Percentiles rank a stretch among this genome's conserved stretches.
Evolutionary conservation across 208 protist genomes (phyloP).

Genomic region (Crithidia thermophila): DNA sequence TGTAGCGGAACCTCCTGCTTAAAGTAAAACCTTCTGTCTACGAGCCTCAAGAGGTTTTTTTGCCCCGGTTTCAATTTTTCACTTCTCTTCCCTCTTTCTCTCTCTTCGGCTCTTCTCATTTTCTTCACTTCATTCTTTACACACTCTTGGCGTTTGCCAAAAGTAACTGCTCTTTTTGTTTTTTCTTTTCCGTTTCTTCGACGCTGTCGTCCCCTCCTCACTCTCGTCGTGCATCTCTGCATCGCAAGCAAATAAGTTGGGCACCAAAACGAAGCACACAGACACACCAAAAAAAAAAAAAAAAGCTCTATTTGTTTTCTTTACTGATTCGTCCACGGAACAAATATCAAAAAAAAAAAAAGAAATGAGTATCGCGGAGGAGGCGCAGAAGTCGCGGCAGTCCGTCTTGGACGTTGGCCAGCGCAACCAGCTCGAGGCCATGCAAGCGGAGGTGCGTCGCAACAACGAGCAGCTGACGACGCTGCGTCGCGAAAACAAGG

Average conservation of each 20-base stretch:
- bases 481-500: slow-evolving; percentile 90
- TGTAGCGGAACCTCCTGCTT: too few relatives aligned
- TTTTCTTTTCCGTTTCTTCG: not conserved
- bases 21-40: too few relatives aligned
- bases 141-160: too few relatives aligned
- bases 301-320: too few relatives aligned
- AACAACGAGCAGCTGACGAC: slow-evolving; percentile 88
- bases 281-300: too few relatives aligned
- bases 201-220: not conserved
- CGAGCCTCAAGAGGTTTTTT: too few relatives aligned
- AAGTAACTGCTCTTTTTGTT: not conserved
- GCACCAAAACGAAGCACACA: not conserved
- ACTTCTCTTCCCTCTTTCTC: not conserved
- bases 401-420: slow-evolving; percentile 87
- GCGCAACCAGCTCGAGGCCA: slow-evolving; percentile 83
- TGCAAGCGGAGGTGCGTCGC: slow-evolving; percentile 76
- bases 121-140: not conserved
- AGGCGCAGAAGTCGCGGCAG: slow-evolving; percentile 56
- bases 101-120: not conserved
- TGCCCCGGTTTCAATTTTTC: too few relatives aligned
- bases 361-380: slow-evolving; percentile 5
- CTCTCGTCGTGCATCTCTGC: too few relatives aligned
- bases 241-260: too few relatives aligned
- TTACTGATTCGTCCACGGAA: too few relatives aligned
- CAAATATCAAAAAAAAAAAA: too few relatives aligned